phyloP scores from a whole-genome alignment of 1,139 yeast genomes.

The Zygoascus sp. region DNA sequence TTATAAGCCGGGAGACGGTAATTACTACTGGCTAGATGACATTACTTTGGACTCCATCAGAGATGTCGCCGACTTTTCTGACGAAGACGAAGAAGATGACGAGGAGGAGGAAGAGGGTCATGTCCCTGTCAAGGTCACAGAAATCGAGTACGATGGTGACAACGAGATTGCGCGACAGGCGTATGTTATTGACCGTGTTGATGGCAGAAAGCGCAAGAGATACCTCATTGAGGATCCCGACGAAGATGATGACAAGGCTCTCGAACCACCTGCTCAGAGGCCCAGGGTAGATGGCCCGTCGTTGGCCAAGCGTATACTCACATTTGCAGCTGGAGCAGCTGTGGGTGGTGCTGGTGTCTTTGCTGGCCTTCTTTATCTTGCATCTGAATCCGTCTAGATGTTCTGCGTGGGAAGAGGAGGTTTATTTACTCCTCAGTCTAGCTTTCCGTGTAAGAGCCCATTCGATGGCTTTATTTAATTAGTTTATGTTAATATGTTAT shows the following conservation, averaged over 20 bases:
- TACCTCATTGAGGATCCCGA: neutral
- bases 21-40: neutral
- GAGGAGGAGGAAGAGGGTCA: conserved; percentile 6
- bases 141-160: neutral
- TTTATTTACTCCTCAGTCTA: neutral
- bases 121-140: neutral
- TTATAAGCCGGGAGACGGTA: conserved; percentile 2
- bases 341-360: conserved; percentile 7
- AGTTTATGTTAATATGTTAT: conserved; percentile 6
- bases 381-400: neutral
- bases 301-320: conserved; percentile 3
- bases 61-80: conserved; percentile 1
- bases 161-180: neutral
- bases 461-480: conserved; percentile 1
- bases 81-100: conserved; percentile 13
- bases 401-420: neutral
- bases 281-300: conserved; percentile 1
- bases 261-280: neutral
- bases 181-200: neutral
- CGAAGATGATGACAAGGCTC: neutral
- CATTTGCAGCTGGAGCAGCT: conserved; percentile 7
- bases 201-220: conserved; percentile 8
- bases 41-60: neutral
- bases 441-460: neutral
- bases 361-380: conserved; percentile 6